phyloP scores from a whole-genome alignment of 495 filamentous ascomycete species.

The Lentithecium fluviatile region DNA sequence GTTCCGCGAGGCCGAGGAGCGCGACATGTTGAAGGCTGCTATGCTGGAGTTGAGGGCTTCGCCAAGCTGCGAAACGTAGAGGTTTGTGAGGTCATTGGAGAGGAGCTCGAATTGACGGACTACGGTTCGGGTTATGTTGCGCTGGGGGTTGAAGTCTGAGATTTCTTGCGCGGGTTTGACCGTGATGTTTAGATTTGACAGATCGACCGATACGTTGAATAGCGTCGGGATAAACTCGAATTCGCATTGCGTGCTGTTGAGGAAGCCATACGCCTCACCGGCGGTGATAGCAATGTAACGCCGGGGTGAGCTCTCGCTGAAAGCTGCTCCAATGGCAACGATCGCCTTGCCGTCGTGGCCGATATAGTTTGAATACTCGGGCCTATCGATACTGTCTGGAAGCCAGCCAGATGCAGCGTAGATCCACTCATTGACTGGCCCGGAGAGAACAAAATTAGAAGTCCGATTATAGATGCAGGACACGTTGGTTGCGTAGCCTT shows the following conservation, averaged over 20 bases:
- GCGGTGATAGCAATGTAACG: slow-evolving; percentile 37
- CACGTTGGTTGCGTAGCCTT: slow-evolving; percentile 34
- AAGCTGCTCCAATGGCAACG: slow-evolving; percentile 37
- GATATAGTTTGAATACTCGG: slow-evolving; percentile 37
- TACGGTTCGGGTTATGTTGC: slow-evolving; percentile 37
- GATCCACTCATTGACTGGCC: slow-evolving; percentile 18
- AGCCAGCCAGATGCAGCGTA: slow-evolving; percentile 34
- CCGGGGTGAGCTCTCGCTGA: slow-evolving; percentile 23
- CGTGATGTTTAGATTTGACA: slow-evolving; percentile 37
- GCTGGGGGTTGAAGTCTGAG: slow-evolving; percentile 38
- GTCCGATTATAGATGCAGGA: slow-evolving; percentile 41
- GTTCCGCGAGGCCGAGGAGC: neutral
- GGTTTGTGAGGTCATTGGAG: slow-evolving; percentile 39
- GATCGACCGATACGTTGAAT: slow-evolving; percentile 41
- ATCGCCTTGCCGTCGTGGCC: slow-evolving; percentile 34
- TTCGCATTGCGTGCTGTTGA: slow-evolving; percentile 42
- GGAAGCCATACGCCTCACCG: slow-evolving; percentile 31
- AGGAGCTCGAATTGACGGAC: slow-evolving; percentile 39
- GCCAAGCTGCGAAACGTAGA: slow-evolving; percentile 41
- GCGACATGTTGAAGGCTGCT: slow-evolving; percentile 29
- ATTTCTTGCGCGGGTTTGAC: slow-evolving; percentile 18
- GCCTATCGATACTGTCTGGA: slow-evolving; percentile 32
- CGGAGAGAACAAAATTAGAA: slow-evolving; percentile 12
- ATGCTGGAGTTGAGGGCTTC: slow-evolving; percentile 42
- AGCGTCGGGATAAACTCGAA: slow-evolving; percentile 37